Base-by-base conservation (phyloP, 805 yeast species). In the Gaillardinia entomophila region DNA sequence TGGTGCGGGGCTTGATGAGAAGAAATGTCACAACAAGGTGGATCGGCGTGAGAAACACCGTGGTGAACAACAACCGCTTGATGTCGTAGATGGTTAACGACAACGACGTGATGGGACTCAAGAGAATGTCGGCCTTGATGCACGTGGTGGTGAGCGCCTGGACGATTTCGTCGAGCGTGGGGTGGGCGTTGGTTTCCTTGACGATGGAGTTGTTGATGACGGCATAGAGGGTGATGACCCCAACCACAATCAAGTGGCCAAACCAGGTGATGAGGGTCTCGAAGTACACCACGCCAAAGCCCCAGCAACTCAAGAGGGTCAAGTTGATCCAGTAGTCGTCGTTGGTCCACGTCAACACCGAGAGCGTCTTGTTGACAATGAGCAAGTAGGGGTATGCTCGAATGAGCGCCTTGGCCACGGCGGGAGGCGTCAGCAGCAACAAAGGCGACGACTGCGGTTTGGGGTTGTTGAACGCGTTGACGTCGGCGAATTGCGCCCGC, bases 291-390 rank as follows among this genome's bases (percentile, higher is more conserved):
- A 86, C 83, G 3, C 72, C 50, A 4, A 82, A 59, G 1, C 77
- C 62, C 53, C 74, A 79, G 10, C 65, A 45, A 2, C 76, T 62
- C 16, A 82, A 71, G 28, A 82, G 46, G 17, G 87, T 67, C 13
- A 83, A 62, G 46, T 87, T 77, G 35, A 80, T 60, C 86, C 90
- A 87, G 22, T 73, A 67, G 53, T 86, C 92, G 24, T 83, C 89
- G 40, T 79, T 79, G 2, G 97, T 84, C 98, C 98, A 90, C 0
- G 97, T 89, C 24, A 85, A 56, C 25, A 88, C 68, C 27, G 85
- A 79, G 34, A 88, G 65, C 2, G 75, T 41, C 43, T 79, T 77
- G 54, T 89, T 87, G 7, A 79, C 75, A 1, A 83, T 73, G 25
- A 84, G 68, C 27, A 90, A 65, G 51, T 86, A 86, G 2, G 97